Evolutionary conservation across 768 basidiomycete species (phyloP).

Genomic region (Exidia glandulosa): DNA sequence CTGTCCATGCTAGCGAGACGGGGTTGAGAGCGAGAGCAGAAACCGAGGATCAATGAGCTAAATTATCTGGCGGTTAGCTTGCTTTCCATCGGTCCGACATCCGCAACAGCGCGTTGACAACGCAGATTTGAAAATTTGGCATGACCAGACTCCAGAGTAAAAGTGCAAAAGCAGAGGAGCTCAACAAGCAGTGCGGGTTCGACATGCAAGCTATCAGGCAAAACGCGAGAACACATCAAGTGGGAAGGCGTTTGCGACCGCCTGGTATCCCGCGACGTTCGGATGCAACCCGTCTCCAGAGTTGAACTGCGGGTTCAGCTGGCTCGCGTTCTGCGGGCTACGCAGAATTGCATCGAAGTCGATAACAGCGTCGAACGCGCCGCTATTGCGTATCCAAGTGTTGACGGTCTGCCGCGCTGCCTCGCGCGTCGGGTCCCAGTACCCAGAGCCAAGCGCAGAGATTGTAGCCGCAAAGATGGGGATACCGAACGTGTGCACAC

Average conservation of each 20-base stretch:
- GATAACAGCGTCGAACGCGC: constrained; percentile 33
- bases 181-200: constrained; percentile 4
- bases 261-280: constrained; percentile 34
- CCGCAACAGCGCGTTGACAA: too few species aligned
- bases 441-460: constrained; percentile 34
- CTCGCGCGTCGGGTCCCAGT: constrained; percentile 30
- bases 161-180: not conserved
- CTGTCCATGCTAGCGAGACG: not conserved
- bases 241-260: constrained; percentile 31
- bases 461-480: constrained; percentile 41
- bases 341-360: constrained; percentile 35
- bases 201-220: constrained; percentile 14
- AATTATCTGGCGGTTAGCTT: too few species aligned
- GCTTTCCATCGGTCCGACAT: too few species aligned
- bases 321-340: constrained; percentile 27
- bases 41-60: not conserved
- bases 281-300: constrained; percentile 40
- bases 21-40: not conserved
- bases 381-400: constrained; percentile 30
- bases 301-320: constrained; percentile 27
- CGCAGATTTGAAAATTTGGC: too few species aligned
- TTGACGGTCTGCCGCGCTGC: constrained; percentile 32
- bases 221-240: constrained; percentile 27
- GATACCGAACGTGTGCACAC: constrained; percentile 31
- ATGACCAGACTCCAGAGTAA: not conserved